phyloP scores from a whole-genome alignment of 352 stramenopile species.

The Pseudoperonospora humuli region DNA sequence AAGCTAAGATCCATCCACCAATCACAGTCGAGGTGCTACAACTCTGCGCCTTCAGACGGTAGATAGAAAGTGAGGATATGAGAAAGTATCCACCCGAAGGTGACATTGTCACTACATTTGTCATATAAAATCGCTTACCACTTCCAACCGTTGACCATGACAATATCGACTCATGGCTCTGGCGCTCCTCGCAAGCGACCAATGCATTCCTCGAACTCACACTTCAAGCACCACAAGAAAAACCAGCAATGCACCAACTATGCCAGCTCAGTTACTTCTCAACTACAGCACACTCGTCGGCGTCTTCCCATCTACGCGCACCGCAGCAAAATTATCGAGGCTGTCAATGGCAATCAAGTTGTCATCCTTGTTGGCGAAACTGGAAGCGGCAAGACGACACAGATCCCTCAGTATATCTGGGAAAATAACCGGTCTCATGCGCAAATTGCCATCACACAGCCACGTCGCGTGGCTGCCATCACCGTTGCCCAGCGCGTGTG shows the following conservation, averaged over 20 bases:
- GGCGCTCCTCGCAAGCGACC: constrained; percentile 18
- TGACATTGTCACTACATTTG: too few species aligned
- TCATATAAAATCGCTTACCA: too few species aligned
- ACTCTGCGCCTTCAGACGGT: too few species aligned
- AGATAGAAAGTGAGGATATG: too few species aligned
- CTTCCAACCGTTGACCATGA: constrained; percentile 19
- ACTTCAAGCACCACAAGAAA: constrained; percentile 25
- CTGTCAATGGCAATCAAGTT: constrained; percentile 55
- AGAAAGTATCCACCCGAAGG: too few species aligned
- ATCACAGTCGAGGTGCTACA: too few species aligned
- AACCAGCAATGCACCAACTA: constrained; percentile 9
- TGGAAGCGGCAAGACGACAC: constrained; percentile 87
- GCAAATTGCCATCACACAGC: constrained; percentile 77
- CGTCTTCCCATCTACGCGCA: constrained; percentile 69
- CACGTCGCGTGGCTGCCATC: constrained; percentile 72
- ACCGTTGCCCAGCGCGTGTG: constrained; percentile 78
- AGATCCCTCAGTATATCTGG: constrained; percentile 85
- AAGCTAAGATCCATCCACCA: too few species aligned
- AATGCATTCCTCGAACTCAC: constrained; percentile 7
- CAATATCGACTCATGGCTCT: constrained; percentile 1
- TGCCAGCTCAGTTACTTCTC: constrained; percentile 15
- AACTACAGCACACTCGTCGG: constrained; percentile 54
- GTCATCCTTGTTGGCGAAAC: constrained; percentile 87
- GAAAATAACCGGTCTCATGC: constrained; percentile 39
- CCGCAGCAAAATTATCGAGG: constrained; percentile 58